A percentile compares a stretch with the other conserved stretches of the same genome.
phyloP scores from a whole-genome alignment of 164 flowering plant genomes.

The Piper longum region DNA sequence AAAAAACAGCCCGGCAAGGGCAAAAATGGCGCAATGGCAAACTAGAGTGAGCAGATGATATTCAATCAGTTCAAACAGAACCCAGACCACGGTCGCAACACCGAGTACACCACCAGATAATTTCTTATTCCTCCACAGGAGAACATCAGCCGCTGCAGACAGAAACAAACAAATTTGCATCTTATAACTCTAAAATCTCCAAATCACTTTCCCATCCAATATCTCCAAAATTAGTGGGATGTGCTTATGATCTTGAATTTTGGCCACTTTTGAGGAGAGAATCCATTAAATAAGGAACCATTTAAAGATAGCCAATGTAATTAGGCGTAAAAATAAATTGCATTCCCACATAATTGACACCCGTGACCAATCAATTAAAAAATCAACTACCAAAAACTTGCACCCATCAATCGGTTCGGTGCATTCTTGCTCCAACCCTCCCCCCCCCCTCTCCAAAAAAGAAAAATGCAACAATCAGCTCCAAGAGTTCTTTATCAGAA shows the following conservation, averaged over 20 bases:
- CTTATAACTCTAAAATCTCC: background rate
- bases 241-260: background rate
- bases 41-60: conserved; percentile 74
- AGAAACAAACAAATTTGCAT: background rate
- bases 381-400: no score
- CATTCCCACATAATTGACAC: background rate
- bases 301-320: no score
- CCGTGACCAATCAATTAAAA: no score
- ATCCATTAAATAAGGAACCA: background rate
- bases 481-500: no score
- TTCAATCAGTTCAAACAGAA: conserved; percentile 68
- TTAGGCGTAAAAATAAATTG: no score
- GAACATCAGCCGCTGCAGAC: conserved; percentile 71
- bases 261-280: background rate
- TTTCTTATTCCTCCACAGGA: conserved; percentile 93
- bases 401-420: no score
- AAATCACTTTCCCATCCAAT: background rate
- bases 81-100: conserved; percentile 63
- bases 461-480: background rate
- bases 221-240: no score
- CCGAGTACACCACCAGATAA: conserved; percentile 61
- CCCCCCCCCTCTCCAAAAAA: background rate
- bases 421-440: no score
- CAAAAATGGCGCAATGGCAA: conserved; percentile 51
- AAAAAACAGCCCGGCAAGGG: conserved; percentile 52